Evolutionary conservation across 768 basidiomycete genomes (phyloP).

Genomic region (Podaxis sp.): DNA sequence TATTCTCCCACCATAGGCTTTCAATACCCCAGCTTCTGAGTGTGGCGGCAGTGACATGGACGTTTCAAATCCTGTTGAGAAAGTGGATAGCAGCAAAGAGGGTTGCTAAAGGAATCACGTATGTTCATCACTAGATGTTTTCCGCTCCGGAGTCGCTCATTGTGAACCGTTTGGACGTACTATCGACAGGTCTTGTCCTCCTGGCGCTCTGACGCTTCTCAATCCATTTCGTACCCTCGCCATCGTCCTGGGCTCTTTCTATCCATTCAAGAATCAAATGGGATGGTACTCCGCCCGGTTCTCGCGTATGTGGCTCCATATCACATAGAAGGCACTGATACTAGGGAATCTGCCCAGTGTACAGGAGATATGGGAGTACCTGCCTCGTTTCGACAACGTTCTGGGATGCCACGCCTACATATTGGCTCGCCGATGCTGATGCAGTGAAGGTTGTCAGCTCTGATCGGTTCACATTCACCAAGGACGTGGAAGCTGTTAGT

Average conservation of each 20-base stretch:
- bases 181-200: slow-evolving; percentile 4
- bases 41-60: not conserved
- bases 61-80: not conserved
- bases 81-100: slow-evolving; percentile 7
- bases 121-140: not conserved
- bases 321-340: not conserved
- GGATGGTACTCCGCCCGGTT: slow-evolving; percentile 36
- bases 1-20: not conserved
- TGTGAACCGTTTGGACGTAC: not conserved
- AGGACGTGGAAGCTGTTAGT: slow-evolving; percentile 37
- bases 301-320: slow-evolving; percentile 27
- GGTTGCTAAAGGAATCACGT: not conserved
- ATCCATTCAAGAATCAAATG: slow-evolving; percentile 33
- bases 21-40: not conserved
- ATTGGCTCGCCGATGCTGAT: slow-evolving; percentile 46
- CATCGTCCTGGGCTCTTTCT: slow-evolving; percentile 28
- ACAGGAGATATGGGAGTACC: slow-evolving; percentile 38
- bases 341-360: slow-evolving; percentile 28
- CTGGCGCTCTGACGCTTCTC: slow-evolving; percentile 22
- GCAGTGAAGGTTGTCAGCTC: slow-evolving; percentile 35
- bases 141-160: not conserved
- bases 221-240: slow-evolving; percentile 30
- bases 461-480: slow-evolving; percentile 36
- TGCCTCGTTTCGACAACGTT: slow-evolving; percentile 35
- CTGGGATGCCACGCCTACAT: slow-evolving; percentile 27